Conservation (phyloP, 2,329 filamentous ascomycete species). For the Claviceps pusilla region DNA sequence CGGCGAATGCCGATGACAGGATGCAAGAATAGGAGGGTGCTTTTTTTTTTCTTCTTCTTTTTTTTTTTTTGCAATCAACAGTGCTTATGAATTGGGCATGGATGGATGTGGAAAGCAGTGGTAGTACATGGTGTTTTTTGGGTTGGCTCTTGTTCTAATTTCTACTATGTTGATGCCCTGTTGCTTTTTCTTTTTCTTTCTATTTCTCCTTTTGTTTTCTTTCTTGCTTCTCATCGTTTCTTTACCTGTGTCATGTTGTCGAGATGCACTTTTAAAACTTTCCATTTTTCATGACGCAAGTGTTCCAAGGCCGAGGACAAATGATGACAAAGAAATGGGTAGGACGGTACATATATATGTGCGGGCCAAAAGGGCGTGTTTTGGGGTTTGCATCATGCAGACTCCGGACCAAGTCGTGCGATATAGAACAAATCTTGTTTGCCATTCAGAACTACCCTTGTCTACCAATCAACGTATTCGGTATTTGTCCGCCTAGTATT, state of each 20-base stretch:
- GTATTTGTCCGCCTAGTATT: not conserved
- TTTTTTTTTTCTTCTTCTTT: no score
- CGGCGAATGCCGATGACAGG: conserved; percentile 13
- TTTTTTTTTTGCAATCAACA: conserved; percentile 7
- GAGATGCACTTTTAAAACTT: not conserved
- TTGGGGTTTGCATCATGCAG: conserved; percentile 2
- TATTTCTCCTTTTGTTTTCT: not conserved
- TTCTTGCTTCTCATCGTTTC: no score
- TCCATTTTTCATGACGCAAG: not conserved
- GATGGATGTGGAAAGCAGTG: not conserved
- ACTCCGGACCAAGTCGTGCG: not conserved
- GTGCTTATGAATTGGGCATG: not conserved
- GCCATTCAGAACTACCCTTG: not conserved
- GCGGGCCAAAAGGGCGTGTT: conserved; percentile 1
- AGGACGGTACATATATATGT: not conserved
- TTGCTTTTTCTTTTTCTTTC: not conserved
- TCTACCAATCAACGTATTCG: no score
- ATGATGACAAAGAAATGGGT: not conserved
- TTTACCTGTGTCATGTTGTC: not conserved
- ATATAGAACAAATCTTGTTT: conserved; percentile 1
- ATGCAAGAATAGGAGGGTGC: conserved; percentile 23
- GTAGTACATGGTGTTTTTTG: not conserved
- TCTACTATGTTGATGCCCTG: not conserved
- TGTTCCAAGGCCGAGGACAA: not conserved
- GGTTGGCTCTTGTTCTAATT: conserved; percentile 5